phyloP scores from a whole-genome alignment of 1,139 yeast genomes.

The Geotrichum citri-aurantii region DNA sequence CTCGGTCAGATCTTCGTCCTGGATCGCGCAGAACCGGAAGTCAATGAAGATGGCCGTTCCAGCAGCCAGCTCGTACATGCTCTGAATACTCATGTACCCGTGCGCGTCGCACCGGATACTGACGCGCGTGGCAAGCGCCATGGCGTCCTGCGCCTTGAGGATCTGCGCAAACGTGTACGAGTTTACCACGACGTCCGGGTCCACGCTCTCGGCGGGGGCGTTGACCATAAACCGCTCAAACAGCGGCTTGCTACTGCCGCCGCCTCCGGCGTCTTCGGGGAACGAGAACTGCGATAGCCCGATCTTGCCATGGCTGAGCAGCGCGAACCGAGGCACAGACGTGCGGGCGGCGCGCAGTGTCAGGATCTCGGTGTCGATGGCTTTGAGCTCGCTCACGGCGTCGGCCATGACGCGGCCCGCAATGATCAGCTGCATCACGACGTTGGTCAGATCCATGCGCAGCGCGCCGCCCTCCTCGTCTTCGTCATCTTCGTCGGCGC shows the following conservation, averaged over 20 bases:
- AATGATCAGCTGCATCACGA: slow-evolving; percentile 60
- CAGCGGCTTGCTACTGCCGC: background rate
- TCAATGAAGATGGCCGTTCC: slow-evolving; percentile 32
- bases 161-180: slow-evolving; percentile 29
- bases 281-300: slow-evolving; percentile 64
- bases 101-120: slow-evolving; percentile 31
- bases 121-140: slow-evolving; percentile 31
- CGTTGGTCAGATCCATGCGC: slow-evolving; percentile 42
- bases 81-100: slow-evolving; percentile 33
- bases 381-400: slow-evolving; percentile 61
- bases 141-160: slow-evolving; percentile 29
- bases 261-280: slow-evolving; percentile 57
- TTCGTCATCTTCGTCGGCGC: slow-evolving; percentile 9
- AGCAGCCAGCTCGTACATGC: slow-evolving; percentile 30
- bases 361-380: slow-evolving; percentile 56
- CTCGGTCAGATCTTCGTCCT: slow-evolving; percentile 17
- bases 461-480: slow-evolving; percentile 16
- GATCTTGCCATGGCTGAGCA: slow-evolving; percentile 62
- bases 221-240: slow-evolving; percentile 45
- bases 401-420: slow-evolving; percentile 61
- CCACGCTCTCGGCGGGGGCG: slow-evolving; percentile 18
- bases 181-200: slow-evolving; percentile 22
- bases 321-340: slow-evolving; percentile 31
- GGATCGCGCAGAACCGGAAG: slow-evolving; percentile 30
- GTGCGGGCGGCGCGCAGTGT: slow-evolving; percentile 42